Conservation (phyloP, 2,329 filamentous ascomycete species). For the Pestalotiopsis sp. region DNA sequence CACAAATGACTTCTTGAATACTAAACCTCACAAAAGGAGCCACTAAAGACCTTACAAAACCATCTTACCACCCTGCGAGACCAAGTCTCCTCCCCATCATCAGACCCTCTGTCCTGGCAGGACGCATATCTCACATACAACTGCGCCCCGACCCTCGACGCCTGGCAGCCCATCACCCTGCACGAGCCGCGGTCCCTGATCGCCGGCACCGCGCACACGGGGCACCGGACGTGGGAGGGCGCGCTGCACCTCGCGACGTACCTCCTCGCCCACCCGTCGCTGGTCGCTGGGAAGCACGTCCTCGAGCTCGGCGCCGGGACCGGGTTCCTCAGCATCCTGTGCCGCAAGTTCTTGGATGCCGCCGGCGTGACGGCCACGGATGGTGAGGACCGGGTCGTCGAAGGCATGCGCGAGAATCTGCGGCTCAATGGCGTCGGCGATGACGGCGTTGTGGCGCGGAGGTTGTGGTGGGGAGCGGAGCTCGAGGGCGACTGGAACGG, state of each 20-base stretch:
- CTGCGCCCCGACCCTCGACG: constrained; percentile 35
- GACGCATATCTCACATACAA: constrained; percentile 66
- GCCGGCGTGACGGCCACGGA: constrained; percentile 62
- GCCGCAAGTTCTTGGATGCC: constrained; percentile 59
- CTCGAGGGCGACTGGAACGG: neutral
- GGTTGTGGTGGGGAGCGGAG: neutral
- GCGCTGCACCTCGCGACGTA: constrained; percentile 66
- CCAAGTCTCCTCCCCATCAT: constrained; percentile 35
- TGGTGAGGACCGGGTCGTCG: constrained; percentile 58
- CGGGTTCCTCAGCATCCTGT: constrained; percentile 66
- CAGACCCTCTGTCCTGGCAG: constrained; percentile 49
- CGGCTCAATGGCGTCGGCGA: constrained; percentile 47
- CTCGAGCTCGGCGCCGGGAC: constrained; percentile 71
- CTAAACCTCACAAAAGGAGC: constrained; percentile 49
- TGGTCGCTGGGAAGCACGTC: constrained; percentile 55
- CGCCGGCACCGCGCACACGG: constrained; percentile 62
- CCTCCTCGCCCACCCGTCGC: constrained; percentile 47
- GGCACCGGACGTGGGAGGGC: constrained; percentile 72
- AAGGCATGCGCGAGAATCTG: constrained; percentile 54
- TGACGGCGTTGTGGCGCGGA: neutral
- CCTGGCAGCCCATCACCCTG: constrained; percentile 45
- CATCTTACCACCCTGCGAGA: constrained; percentile 54
- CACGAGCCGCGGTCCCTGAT: constrained; percentile 57
- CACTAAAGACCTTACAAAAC: constrained; percentile 62
- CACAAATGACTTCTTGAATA: constrained; percentile 36